Base-by-base conservation (phyloP, 345 rosid genomes). In the Eucalyptus curtisii region DNA sequence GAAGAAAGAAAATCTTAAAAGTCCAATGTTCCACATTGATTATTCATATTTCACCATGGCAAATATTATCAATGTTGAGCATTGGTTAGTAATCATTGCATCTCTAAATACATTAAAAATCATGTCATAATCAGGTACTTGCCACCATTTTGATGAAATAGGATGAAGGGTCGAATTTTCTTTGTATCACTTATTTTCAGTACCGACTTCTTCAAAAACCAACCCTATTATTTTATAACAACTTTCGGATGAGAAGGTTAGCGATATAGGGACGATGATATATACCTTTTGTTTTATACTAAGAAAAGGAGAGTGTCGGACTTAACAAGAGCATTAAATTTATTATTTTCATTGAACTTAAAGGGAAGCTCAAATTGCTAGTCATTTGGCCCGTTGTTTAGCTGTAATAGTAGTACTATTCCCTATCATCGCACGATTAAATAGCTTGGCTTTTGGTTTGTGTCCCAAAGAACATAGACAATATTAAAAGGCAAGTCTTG, bases 131-230 rank as follows among this genome's bases (percentile, higher is more conserved):
- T 59, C 31, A 5, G 7, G 66, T 25, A 24, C 66, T 59, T 27
- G 1, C 66, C n/a, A 25, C 66, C n/a, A 24, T 24, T 59, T 59
- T 59, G 66, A 1, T 59, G 66, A 59, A 59, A 10, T 10, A 59
- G 14, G n/a, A 57, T 57, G 64, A 5, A 57, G 64, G 64, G 64
- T 57, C 13, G 64, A 25, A 57, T 57, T 25, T 5, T 57, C 64
- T 57, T 57, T 57, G 30, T 10, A 57, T 57, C 64, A 25, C 5
- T 11, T 57, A 57, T 49, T 49, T 49, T 5, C 5, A 11, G 64
- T 25, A 24, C 7, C 0, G 3, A 25, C 7, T 0, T 57, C 14
- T 14, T 61, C 9, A 30, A 61, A 30, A 30, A 0, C 71, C 0
- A 1, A 1, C 7, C 6, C 16, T 30, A 30, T 61, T 30, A 30